Conservation (phyloP, 495 filamentous ascomycete species). For the Aspergillus coremiiformis region DNA sequence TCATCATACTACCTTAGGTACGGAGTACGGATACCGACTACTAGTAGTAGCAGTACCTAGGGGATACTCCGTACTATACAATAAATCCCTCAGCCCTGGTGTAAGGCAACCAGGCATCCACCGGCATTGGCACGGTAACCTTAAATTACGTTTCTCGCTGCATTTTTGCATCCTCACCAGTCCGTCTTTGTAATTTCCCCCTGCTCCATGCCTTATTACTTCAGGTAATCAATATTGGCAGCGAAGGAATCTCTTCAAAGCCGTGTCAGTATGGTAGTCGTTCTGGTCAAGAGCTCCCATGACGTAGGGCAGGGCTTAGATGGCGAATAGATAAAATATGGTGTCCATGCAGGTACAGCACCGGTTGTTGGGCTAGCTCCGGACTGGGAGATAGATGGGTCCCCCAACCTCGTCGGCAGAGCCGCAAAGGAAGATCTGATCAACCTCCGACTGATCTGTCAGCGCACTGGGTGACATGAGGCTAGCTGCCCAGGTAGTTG, state of each 20-base stretch:
- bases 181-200: too few species aligned
- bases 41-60: too few species aligned
- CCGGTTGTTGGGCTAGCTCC: background rate
- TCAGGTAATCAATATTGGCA: too few species aligned
- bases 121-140: background rate
- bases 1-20: too few species aligned
- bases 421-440: background rate
- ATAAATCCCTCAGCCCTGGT: background rate
- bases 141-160: background rate
- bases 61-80: background rate
- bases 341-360: constrained; percentile 11
- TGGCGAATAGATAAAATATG: background rate
- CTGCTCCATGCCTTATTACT: too few species aligned
- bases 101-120: background rate
- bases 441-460: background rate
- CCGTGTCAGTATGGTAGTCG: too few species aligned
- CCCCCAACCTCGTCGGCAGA: background rate
- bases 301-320: too few species aligned
- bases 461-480: background rate
- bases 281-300: too few species aligned
- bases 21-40: too few species aligned
- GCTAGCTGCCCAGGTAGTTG: constrained; percentile 9
- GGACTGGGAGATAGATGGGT: background rate
- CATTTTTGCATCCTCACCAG: too few species aligned
- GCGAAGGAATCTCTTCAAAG: too few species aligned